Conservation (phyloP, 805 yeast species). For the Saccharomycodes ludwigii region DNA sequence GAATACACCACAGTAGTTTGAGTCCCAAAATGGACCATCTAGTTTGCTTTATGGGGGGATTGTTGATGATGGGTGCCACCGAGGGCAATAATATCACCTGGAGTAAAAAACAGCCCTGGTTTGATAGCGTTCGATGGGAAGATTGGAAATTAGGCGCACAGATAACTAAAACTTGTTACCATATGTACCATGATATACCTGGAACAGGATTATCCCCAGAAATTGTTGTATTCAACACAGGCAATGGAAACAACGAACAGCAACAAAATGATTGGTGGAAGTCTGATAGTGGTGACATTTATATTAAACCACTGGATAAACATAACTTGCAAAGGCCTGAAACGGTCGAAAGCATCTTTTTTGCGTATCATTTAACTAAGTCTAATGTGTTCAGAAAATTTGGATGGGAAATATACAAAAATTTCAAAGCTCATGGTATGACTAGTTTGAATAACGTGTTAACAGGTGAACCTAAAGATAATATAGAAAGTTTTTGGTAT, state of each 20-base stretch:
- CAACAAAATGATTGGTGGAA: slow-evolving; percentile 16
- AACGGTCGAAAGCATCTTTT: slow-evolving; percentile 79
- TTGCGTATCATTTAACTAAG: slow-evolving; percentile 66
- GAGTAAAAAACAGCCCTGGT: slow-evolving; percentile 41
- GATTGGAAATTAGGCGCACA: slow-evolving; percentile 66
- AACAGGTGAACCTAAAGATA: slow-evolving; percentile 48
- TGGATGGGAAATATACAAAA: slow-evolving; percentile 79
- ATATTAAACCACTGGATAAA: slow-evolving; percentile 55
- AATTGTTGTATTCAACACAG: slow-evolving; percentile 69
- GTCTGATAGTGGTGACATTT: slow-evolving; percentile 39
- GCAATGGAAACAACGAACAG: slow-evolving; percentile 11
- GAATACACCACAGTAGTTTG: slow-evolving; percentile 23
- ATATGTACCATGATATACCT: slow-evolving; percentile 61
- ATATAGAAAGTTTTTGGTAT: slow-evolving; percentile 87
- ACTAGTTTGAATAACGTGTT: slow-evolving; percentile 55
- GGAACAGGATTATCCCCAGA: slow-evolving; percentile 80
- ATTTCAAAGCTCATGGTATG: slow-evolving; percentile 52
- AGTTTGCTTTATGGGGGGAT: slow-evolving; percentile 85
- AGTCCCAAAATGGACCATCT: slow-evolving; percentile 82
- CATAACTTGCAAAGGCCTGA: slow-evolving; percentile 91
- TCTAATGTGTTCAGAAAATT: slow-evolving; percentile 74
- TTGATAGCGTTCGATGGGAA: slow-evolving; percentile 46
- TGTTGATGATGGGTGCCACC: slow-evolving; percentile 82
- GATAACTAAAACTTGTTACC: slow-evolving; percentile 69
- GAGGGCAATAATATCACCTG: slow-evolving; percentile 42